Base-by-base conservation (phyloP, 139 green algal genomes). In the Tetraselmis striata region DNA sequence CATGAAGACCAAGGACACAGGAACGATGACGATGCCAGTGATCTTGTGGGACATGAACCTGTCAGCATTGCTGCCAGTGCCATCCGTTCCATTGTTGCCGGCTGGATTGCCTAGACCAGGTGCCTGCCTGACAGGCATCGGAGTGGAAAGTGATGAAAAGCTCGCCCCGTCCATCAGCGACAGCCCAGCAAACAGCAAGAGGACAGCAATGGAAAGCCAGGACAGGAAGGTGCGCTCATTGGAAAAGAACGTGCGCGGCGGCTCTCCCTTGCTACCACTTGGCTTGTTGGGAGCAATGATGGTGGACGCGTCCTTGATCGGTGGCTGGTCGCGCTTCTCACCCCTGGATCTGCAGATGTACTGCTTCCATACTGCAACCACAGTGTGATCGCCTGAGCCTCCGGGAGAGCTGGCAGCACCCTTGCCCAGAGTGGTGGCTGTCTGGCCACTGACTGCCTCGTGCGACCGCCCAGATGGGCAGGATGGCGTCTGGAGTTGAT, bases 201-300 rank as follows among this genome's bases (percentile, higher is more conserved):
- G 87, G 25, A 95, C 89, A 29, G 80, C 87, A 74, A 98, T 95
- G 30, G 93, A 90, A 25, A 97, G 82, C 94, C 94, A 98, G 2
- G 90, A 87, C 79, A 98, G 87, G 84, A 98, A 97, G 24, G 95
- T 98, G 76, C 95, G 87, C 89, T 98, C 95, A 77, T 96, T 96
- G 77, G 95, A 94, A 32, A 95, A 94, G 82, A 95, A 95, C n/a
- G 92, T 95, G 85, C 45, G 5, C 18, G 45, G 45, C 5, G 45
- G 45, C 18, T 67, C 45, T 18, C 77, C 77, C 27, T n/a, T n/a
- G n/a, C n/a, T n/a, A n/a, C n/a, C n/a, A n/a, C n/a, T n/a, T n/a
- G n/a, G n/a, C n/a, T n/a, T n/a, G n/a, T n/a, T n/a, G n/a, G n/a
- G n/a, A n/a, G n/a, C n/a, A n/a, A n/a, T n/a, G n/a, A n/a, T n/a